These are phyloP conservation scores for Grammothele lineata DNA, from an alignment of 768 basidiomycete genomes.

Conservation along the genomic window DNA sequence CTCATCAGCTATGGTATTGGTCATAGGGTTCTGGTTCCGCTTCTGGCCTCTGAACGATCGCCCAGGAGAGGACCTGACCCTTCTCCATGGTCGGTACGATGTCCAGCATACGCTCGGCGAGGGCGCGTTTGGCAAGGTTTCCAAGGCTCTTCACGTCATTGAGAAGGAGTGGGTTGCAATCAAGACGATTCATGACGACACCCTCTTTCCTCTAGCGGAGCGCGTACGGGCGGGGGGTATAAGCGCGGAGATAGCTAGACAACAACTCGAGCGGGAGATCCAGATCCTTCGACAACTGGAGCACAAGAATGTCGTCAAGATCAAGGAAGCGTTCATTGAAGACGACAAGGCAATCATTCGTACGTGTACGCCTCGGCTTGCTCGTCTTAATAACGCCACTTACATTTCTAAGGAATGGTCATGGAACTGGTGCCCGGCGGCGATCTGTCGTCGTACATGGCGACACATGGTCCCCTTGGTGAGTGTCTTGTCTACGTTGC, in stretches of 20 bases:
- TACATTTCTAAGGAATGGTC: slow-evolving; percentile 77
- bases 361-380: slow-evolving; percentile 24
- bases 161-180: slow-evolving; percentile 76
- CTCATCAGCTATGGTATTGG: background rate
- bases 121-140: slow-evolving; percentile 87
- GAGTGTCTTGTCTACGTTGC: slow-evolving; percentile 25
- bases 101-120: slow-evolving; percentile 68
- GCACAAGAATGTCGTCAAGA: slow-evolving; percentile 78
- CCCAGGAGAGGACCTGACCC: slow-evolving; percentile 33
- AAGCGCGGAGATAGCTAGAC: background rate
- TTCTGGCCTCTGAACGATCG: slow-evolving; percentile 31
- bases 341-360: slow-evolving; percentile 53
- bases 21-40: background rate
- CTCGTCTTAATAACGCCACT: slow-evolving; percentile 6
- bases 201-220: slow-evolving; percentile 30
- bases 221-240: background rate
- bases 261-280: slow-evolving; percentile 62
- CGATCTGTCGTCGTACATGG: slow-evolving; percentile 76
- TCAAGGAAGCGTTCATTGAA: slow-evolving; percentile 70
- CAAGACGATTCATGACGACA: slow-evolving; percentile 67
- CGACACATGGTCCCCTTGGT: slow-evolving; percentile 57
- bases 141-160: slow-evolving; percentile 65
- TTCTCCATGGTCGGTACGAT: slow-evolving; percentile 55
- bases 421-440: slow-evolving; percentile 83
- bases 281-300: slow-evolving; percentile 67